Evolutionary conservation across 805 yeast genomes (phyloP), one percentile per base, ranked within the genome.

Genomic region (Jamesozyma jinghongensis): DNA sequence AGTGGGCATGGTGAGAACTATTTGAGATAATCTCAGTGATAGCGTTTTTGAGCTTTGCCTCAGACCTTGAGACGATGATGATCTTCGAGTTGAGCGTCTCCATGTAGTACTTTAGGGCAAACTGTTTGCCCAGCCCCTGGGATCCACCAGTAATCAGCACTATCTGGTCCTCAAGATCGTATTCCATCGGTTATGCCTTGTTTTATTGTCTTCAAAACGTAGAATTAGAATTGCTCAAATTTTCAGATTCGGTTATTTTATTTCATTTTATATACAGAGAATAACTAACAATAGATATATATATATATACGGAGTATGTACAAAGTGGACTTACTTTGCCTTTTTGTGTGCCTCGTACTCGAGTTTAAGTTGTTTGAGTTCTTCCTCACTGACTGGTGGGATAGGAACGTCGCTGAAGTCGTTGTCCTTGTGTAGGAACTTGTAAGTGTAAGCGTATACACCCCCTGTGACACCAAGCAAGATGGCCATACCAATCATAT

Each of bases 81-180:
- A 88, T 84, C 40, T 74, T 71, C 29, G 87, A 82, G 3, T 81
- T 79, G 16, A 56, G 50, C 2, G 67, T 45, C 20, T 49, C 54
- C 6, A 41, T 32, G 41, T 70, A 75, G 35, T 80, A 65, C 41
- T 73, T 68, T 32, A 66, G 65, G 0, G 94, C 95, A 42, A 90
- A 61, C 30, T 81, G 84, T 3, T 78, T 78, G 0, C 98, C 98
- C 1, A 90, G 67, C 0, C 98, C 98, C 55, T 90, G 98, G 0
- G 96, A 86, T 0, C 86, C 97, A 3, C 98, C 98, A 0, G 95
- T 75, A n/a, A 90, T 71, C 14, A 90, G 70, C 3, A 81, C 87
- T 1, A 74, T 57, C 54, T 72, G 74, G 20, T 73, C 72, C 38
- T 70, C 65, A 10, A 74, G 66, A 3, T 34, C 37, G 41, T 42